Conservation (phyloP, 371 early-diverging fungal genomes). For the Apophysomyces sp. region DNA sequence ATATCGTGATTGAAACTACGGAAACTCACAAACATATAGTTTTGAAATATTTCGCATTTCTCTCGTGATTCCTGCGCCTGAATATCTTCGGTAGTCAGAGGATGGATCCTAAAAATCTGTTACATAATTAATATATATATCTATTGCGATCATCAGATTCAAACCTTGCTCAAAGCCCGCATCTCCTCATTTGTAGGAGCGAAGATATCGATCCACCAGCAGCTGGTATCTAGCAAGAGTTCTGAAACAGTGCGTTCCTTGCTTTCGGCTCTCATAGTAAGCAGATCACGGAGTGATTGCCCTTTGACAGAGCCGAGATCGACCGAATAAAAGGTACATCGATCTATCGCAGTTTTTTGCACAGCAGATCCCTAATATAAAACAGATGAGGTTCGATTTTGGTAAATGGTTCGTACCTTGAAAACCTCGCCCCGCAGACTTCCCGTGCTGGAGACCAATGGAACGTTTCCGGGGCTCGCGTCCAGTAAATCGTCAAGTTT, state of each 20-base stretch:
- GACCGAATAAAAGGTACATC: constrained; percentile 62
- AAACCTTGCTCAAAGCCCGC: constrained; percentile 63
- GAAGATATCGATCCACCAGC: constrained; percentile 90
- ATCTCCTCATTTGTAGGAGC: constrained; percentile 83
- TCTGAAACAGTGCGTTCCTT: constrained; percentile 23
- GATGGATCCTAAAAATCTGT: constrained; percentile 70
- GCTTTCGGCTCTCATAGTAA: constrained; percentile 4
- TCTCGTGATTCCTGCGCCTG: constrained; percentile 88
- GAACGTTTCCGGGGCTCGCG: background rate
- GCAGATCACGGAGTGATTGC: constrained; percentile 46
- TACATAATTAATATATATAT: background rate
- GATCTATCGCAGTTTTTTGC: constrained; percentile 22
- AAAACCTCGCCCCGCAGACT: background rate
- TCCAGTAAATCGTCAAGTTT: constrained; percentile 22
- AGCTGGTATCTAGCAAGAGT: constrained; percentile 44
- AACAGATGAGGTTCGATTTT: background rate
- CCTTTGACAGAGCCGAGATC: constrained; percentile 52
- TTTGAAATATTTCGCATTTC: constrained; percentile 89
- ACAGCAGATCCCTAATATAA: background rate
- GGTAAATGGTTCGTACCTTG: background rate
- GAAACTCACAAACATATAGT: constrained; percentile 92
- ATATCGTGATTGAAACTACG: constrained; percentile 75
- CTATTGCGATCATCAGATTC: background rate
- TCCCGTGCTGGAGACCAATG: background rate
- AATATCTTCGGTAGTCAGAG: constrained; percentile 92